These are phyloP conservation scores for Solanum paucissectum DNA, from an alignment of 257 asterid species.

Conservation along the genomic window DNA sequence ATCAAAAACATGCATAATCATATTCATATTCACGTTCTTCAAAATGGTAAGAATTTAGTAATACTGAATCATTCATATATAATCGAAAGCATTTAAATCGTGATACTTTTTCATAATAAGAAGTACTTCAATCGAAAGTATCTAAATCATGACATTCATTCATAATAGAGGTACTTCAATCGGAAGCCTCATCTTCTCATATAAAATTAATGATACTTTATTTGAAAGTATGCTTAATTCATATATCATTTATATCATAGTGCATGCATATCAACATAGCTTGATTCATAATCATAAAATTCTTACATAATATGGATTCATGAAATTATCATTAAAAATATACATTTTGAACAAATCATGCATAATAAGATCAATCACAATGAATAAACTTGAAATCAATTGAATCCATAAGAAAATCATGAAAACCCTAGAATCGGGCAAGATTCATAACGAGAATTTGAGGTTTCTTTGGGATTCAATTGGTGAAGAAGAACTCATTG, in stretches of 20 bases:
- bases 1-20: neutral
- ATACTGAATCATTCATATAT: neutral
- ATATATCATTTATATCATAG: neutral
- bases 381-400: neutral
- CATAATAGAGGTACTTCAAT: neutral
- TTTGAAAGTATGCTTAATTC: neutral
- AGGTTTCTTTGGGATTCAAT: neutral
- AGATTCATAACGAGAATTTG: neutral
- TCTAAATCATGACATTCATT: neutral
- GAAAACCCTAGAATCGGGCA: neutral
- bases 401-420: neutral
- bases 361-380: neutral
- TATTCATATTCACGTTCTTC: neutral
- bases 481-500: neutral
- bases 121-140: neutral
- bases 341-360: neutral
- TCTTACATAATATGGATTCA: no score
- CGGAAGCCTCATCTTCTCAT: neutral
- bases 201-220: neutral
- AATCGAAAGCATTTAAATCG: neutral
- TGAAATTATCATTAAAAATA: no score
- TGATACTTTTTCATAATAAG: neutral
- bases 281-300: neutral
- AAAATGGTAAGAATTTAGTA: neutral
- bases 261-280: neutral